Evolutionary conservation across 2,329 filamentous ascomycete species (phyloP), one percentile per base, ranked within the genome.

Genomic region (Cercospora brassicicola): DNA sequence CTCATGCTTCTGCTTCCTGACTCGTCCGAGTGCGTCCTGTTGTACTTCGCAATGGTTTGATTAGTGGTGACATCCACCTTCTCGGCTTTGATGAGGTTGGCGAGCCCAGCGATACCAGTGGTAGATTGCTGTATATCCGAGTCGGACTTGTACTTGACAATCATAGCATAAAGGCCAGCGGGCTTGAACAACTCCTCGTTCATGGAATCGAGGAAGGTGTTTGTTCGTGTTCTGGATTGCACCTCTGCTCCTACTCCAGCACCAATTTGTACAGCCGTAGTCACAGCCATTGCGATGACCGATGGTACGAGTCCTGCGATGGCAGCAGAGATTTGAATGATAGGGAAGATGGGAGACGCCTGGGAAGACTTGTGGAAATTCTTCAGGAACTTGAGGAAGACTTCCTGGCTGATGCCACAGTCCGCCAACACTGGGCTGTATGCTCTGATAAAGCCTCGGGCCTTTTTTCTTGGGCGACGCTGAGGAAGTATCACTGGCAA

Each of bases 131-230:
- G 60, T 42, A 73, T 57, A 13, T 74, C 71, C 3, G 64, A 67
- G 6, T 76, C 71, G 0, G 74, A 53, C 36, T 77, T 77, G 69
- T 77, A 78, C 45, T 74, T 76, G 59, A 89, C 82, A 42, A 90
- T 79, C 20, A 86, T 78, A 67, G 81, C 84, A 76, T 84, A 86
- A 0, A 89, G 80, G 0, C 87, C 87, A 1, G 82, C 82, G 0
- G 87, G 87, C 57, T 81, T 82, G 75, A 89, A 90, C 67, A 87
- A 83, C 2, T 84, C 80, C 8, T 83, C 79, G 72, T 89, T 89
- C 72, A 87, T 81, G 39, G 80, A 77, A 70, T 88, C 82, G 15
- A 90, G 81, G 73, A 87, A 89, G 0, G 74, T 78, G 71, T 88
- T 88, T 0, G 84, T 81, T 51, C 81, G 78, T 71, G 79, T 76